Evolutionary conservation across 768 basidiomycete species (phyloP), one percentile per base, ranked within the genome.

Genomic region (Termitomyces sp.): DNA sequence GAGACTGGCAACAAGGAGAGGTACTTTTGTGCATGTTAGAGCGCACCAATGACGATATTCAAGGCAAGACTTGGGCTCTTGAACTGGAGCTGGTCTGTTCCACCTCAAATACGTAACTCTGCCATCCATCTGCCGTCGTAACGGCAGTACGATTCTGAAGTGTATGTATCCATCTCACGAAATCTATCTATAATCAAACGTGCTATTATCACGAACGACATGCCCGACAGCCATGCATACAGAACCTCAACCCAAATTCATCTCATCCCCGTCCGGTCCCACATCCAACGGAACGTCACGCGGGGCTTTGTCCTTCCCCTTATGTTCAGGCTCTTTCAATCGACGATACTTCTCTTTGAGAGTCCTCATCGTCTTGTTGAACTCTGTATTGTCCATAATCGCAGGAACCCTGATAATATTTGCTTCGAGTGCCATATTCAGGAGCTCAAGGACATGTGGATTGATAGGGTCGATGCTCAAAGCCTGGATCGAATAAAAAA

Each of bases 391-490:
- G 27, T 68, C 64, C 14, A 63, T 57, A 26, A 54, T 59, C 24
- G 66, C 59, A 16, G 64, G 63, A 34, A 55, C 58, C 39, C 58
- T 55, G 26, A 65, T 60, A 8, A 69, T 60, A 8, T 70, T 71
- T n/a, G 68, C 57, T 52, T 93, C 90, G 20, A 94, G 79, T 3
- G 92, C 91, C 55, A 89, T 79, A 62, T 92, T 90, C 41, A 94
- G 79, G 55, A 94, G 74, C 63, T 93, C 92, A 44, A 92, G 79
- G 31, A 90, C 78, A 67, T 92, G 87, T 4, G 84, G 78, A 63
- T 94, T 93, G 58, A 91, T 87, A 9, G 90, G 91, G 65, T 92
- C 88, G 60, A 93, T 77, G 64, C 88, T 88, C 50, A 94, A 72
- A 0, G 90, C 86, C 87, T 90, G 62, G 8, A 57, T 59, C 55